Evolutionary conservation across 805 yeast species (phyloP).

Genomic region (Kluyveromyces starmeri): DNA sequence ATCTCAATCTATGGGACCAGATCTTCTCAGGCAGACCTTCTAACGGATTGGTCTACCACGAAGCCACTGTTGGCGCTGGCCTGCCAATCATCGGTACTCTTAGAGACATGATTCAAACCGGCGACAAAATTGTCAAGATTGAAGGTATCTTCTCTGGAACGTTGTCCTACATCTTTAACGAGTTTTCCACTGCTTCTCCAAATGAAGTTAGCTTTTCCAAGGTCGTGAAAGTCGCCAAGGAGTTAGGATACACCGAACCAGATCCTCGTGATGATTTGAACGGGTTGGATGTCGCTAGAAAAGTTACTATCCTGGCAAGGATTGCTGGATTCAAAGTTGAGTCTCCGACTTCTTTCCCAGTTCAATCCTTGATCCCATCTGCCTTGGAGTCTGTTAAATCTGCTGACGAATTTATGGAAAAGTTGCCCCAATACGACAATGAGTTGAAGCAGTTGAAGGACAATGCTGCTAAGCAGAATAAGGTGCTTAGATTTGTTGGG

Average conservation of each 20-base stretch:
- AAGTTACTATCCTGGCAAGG: slow-evolving; percentile 93
- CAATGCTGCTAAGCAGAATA: slow-evolving; percentile 71
- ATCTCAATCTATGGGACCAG: slow-evolving; percentile 63
- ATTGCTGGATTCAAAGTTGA: slow-evolving; percentile 77
- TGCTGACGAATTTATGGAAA: slow-evolving; percentile 69
- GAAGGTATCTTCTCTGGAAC: slow-evolving; percentile 98
- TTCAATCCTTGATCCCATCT: slow-evolving; percentile 85
- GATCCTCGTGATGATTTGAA: slow-evolving; percentile 98
- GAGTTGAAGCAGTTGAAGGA: slow-evolving; percentile 70
- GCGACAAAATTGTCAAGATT: slow-evolving; percentile 82
- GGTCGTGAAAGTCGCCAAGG: slow-evolving; percentile 79
- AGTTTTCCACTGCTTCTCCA: slow-evolving; percentile 64
- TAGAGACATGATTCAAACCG: slow-evolving; percentile 82
- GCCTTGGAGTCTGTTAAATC: slow-evolving; percentile 65
- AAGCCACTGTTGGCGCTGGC: slow-evolving; percentile 98
- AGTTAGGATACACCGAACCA: slow-evolving; percentile 95
- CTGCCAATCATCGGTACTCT: slow-evolving; percentile 86
- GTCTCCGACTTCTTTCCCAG: slow-evolving; percentile 88
- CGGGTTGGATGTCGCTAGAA: slow-evolving; percentile 97
- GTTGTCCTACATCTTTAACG: slow-evolving; percentile 88
- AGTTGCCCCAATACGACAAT: slow-evolving; percentile 74
- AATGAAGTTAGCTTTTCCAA: slow-evolving; percentile 73
- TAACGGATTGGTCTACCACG: slow-evolving; percentile 80
- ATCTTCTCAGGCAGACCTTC: slow-evolving; percentile 53
- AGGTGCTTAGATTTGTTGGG: slow-evolving; percentile 92